Evolutionary conservation across 164 flowering plant genomes (phyloP), one percentile per base, ranked within the genome.

Genomic region (Macadamia integrifolia): DNA sequence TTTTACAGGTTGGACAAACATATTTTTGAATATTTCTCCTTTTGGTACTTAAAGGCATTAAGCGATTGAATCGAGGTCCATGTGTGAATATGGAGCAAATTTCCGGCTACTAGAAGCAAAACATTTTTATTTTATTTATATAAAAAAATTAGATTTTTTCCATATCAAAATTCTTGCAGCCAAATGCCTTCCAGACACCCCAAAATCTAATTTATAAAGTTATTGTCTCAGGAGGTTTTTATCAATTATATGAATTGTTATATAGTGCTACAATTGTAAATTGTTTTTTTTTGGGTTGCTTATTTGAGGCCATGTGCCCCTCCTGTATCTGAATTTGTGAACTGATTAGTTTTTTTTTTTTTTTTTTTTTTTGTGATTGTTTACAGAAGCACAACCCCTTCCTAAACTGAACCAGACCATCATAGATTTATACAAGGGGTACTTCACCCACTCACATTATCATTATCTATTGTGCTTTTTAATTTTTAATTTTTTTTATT

Each of bases 401-500:
- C 94, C 96, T 1, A 83, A 87, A 62, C 71, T 91, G 86, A 92
- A 90, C 71, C 73, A 61, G 13, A 68, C 81, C 44, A 69, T 90
- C 75, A 83, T 86, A 52, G 92, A 91, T 9, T 65, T 90, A 29
- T 93, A 91, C 66, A 91, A 87, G 70, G 91, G 97, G 98, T 94
- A 87, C 57, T 53, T 63, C 9, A 15, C 43, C 30, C 28, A 61
- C 46, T n/a, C 40, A 35, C 65, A 9, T 67, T 58, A 15, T 60
- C 49, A 17, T 61, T 35, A 35, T 35, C 0, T 35, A 2, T 35
- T 35, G 40, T 35, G 40, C 40, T 35, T 35, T 5, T 5, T 35
- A 2, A 2, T 35, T 35, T 35, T 35, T 35, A 35, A 2, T 5
- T 35, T 23, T 68, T 66, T 67, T 13, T 18, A 18, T 14, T 62